Percentiles rank a stretch among this genome's conserved stretches.
Conservation (phyloP, 2,329 filamentous ascomycete genomes). For the Botrytis porri region DNA sequence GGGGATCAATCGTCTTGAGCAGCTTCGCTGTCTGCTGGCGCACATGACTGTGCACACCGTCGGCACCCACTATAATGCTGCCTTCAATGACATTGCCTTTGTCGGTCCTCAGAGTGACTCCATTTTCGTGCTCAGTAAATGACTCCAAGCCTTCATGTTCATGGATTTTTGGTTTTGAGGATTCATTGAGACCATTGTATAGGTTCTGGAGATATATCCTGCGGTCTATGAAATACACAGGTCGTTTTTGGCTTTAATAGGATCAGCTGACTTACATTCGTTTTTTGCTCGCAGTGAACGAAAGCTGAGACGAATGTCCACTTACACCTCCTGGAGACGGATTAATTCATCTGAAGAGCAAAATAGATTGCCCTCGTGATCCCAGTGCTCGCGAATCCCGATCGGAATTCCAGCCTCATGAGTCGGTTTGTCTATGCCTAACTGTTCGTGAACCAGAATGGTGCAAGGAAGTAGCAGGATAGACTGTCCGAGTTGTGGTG, state of each 20-base stretch:
- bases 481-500: constrained; percentile 28
- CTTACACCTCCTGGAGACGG: constrained; percentile 15
- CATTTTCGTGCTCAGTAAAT: constrained; percentile 10
- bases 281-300: neutral
- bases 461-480: constrained; percentile 41
- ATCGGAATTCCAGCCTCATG: constrained; percentile 14
- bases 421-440: constrained; percentile 32
- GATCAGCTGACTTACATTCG: neutral
- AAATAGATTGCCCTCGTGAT: constrained; percentile 9
- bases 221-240: constrained; percentile 9
- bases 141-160: neutral
- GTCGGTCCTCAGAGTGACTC: constrained; percentile 3
- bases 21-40: constrained; percentile 36
- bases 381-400: constrained; percentile 6
- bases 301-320: neutral
- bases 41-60: constrained; percentile 30
- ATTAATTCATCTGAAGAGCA: constrained; percentile 13
- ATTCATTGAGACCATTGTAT: constrained; percentile 8
- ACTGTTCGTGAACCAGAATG: constrained; percentile 48
- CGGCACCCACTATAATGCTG: constrained; percentile 31
- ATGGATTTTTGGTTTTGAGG: constrained; percentile 9
- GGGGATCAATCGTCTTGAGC: constrained; percentile 1
- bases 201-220: constrained; percentile 4
- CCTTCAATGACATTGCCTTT: constrained; percentile 14
- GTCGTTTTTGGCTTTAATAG: neutral